Percentiles rank a stretch among this genome's conserved stretches.
These are phyloP conservation scores for Penicillium sp. DNA, from an alignment of 2,329 filamentous ascomycete genomes.

Conservation along the genomic window DNA sequence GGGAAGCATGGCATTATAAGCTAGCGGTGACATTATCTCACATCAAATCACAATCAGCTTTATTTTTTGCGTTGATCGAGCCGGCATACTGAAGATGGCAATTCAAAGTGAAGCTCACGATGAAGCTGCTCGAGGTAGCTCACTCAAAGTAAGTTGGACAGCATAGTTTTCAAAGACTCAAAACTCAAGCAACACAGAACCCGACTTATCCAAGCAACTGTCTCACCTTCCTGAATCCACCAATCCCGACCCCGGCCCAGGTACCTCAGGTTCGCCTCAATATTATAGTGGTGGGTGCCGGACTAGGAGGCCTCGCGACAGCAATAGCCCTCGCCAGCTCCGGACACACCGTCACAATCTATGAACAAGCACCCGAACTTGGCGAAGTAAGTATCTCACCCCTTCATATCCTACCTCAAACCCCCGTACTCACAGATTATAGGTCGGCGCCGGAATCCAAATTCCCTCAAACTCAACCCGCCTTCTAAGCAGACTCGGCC, in stretches of 20 bases:
- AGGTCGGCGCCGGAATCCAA: constrained; percentile 44
- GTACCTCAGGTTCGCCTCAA: not conserved
- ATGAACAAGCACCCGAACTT: constrained; percentile 33
- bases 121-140: not conserved
- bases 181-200: not conserved
- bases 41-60: not conserved
- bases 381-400: constrained; percentile 34
- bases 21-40: not conserved
- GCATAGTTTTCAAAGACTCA: not conserved
- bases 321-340: constrained; percentile 27
- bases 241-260: not conserved
- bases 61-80: not conserved
- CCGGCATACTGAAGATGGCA: not conserved
- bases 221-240: constrained; percentile 1
- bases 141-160: not conserved
- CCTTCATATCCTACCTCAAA: not conserved
- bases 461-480: constrained; percentile 38
- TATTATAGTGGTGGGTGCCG: not conserved
- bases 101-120: not conserved
- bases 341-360: constrained; percentile 28
- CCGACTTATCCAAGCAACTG: constrained; percentile 19
- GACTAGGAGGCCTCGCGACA: constrained; percentile 25
- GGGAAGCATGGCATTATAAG: constrained; percentile 4
- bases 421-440: not conserved
- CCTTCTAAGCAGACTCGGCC: constrained; percentile 33